Base-by-base conservation (phyloP, 2,329 filamentous ascomycete genomes). In the Drechslerella stenobrocha region DNA sequence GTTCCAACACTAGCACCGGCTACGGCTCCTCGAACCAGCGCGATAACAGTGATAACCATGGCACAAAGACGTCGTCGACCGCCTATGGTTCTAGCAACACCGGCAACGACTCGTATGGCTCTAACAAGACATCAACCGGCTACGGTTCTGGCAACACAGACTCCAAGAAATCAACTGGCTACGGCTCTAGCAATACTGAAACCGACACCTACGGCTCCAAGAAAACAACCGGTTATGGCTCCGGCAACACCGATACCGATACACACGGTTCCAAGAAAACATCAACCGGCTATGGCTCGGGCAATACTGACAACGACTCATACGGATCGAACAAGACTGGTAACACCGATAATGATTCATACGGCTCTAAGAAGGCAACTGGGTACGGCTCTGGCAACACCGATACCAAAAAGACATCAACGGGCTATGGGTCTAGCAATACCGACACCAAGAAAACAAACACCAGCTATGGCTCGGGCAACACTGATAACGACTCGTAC, bases 241-340 rank as follows among this genome's bases (percentile, higher is more conserved):
- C 48, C 24, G 28, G 35, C 1, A 47, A 34, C 42, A 57, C 18
- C 72, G 70, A 70, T 34, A 53, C 13, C 64, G 26, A 65, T 23
- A 52, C 37, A 9, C 37, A 48, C 46, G 55, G 56, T 5, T 48
- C 45, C 18, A 44, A 59, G 18, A 30, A 42, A 2, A n/a, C n/a
- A n/a, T n/a, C n/a, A n/a, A n/a, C n/a, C n/a, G n/a, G n/a, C n/a
- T n/a, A n/a, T n/a, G n/a, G n/a, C n/a, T n/a, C n/a, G n/a, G n/a
- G n/a, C n/a, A 45, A 51, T 9, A 45, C 44, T 13, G 35, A 34
- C n/a, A 32, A 59, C 4, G 18, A 59, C 2, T 73, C 32, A 71
- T 47, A 82, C 52, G 78, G 78, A 53, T 74, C 76, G 28, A 75
- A 76, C 44, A 77, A 76, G 22, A 73, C 24, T 71, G 76, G 37